Base-by-base conservation (phyloP, 2,329 filamentous ascomycete species). In the Monosporascus sp. region DNA sequence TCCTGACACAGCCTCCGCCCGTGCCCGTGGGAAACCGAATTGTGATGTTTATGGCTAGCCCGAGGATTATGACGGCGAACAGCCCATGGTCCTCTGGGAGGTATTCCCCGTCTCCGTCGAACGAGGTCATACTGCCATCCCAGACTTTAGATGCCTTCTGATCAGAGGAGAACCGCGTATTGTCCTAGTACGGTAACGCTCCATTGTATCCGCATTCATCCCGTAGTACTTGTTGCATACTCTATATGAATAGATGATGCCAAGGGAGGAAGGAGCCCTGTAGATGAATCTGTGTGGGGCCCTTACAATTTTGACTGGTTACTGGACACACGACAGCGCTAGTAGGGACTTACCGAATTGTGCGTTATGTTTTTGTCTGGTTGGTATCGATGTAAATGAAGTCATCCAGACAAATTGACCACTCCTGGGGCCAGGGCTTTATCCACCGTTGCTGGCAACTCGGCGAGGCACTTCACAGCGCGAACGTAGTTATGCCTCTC, bases 361-460 rank as follows among this genome's bases (percentile, higher is more conserved):
- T 61, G 59, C 3, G 60, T 59, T 27, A 60, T 58, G 45, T 61
- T 61, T 61, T 61, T 2, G 59, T 60, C 36, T 62, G 60, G 53
- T 61, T 61, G 27, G 60, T 61, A 41, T 62, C 56, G 43, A 59
- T 61, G 22, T 57, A 60, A 16, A 56, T 61, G 49, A 62, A 62
- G 41, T 62, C 60, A 46, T 62, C 60, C 2, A 61, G 49, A 3
- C 59, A 50, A 26, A 31, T 61, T 60, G 16, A 55, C 54, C 3
- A 49, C 43, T 16, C 57, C 60, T 3, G 57, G 56, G 2, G 53
- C 59, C 16, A 60, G 27, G 27, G 26, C 50, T 36, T 27, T 58
- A 34, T 59, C 53, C 22, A 44, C 56, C 40, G 46, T 50, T 4
- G 59, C 52, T 20, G 59, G 57, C 50, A 55, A 59, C 37, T 49